A percentile compares a stretch with the other conserved stretches of the same genome.
These are phyloP conservation scores for Apiospora malaysiana DNA, from an alignment of 2,329 filamentous ascomycete species.

Conservation along the genomic window DNA sequence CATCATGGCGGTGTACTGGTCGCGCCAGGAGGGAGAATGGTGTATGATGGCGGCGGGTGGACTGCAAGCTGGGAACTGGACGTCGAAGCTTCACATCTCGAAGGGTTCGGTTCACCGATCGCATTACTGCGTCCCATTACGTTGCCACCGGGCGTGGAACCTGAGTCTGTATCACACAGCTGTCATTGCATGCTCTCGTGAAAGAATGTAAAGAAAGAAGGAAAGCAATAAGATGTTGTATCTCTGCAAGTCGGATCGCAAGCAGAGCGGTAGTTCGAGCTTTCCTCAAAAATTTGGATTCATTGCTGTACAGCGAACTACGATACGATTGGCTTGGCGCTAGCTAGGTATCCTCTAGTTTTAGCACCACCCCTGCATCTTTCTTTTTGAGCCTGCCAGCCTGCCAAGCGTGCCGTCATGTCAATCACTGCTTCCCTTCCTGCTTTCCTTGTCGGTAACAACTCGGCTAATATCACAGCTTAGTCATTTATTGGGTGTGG, in stretches of 20 bases:
- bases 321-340: not conserved
- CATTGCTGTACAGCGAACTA: not conserved
- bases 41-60: slow-evolving; percentile 23
- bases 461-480: slow-evolving; percentile 22
- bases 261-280: not conserved
- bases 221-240: not conserved
- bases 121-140: slow-evolving; percentile 41
- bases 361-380: not conserved
- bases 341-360: slow-evolving; percentile 6
- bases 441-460: slow-evolving; percentile 20
- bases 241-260: not conserved
- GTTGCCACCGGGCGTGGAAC: slow-evolving; percentile 29
- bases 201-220: not conserved
- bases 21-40: not conserved
- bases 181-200: not conserved
- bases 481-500: slow-evolving; percentile 24
- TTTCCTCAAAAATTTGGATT: not conserved
- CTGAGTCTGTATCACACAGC: not conserved
- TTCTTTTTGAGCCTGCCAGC: not conserved
- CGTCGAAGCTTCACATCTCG: slow-evolving; percentile 40
- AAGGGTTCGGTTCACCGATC: slow-evolving; percentile 36
- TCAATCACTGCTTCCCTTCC: not conserved
- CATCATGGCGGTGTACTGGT: not conserved
- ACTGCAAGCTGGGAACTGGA: slow-evolving; percentile 29
- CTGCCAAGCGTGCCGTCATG: slow-evolving; percentile 6